Conservation (phyloP, 768 basidiomycete species). For the Tylopilus plumbeoviolaceoides region DNA sequence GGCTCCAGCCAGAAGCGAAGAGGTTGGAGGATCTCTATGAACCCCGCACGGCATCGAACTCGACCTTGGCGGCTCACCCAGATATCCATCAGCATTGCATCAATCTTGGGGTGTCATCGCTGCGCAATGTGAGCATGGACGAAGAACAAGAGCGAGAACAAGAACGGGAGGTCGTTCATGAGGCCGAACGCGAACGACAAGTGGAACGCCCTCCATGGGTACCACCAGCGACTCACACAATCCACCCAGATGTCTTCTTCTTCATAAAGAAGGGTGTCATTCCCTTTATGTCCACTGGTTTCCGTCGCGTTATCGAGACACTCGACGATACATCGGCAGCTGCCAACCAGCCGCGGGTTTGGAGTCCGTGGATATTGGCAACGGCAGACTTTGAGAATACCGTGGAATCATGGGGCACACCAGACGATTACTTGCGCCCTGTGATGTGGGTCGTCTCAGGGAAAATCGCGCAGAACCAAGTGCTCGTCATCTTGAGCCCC, state of each 20-base stretch:
- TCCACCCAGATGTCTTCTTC: constrained; percentile 17
- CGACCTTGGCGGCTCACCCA: neutral
- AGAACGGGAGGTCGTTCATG: constrained; percentile 39
- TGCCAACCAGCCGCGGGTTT: constrained; percentile 19
- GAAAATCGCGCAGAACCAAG: neutral
- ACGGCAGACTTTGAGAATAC: constrained; percentile 18
- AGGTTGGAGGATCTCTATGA: constrained; percentile 35
- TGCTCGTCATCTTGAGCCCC: constrained; percentile 40
- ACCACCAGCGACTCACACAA: constrained; percentile 16
- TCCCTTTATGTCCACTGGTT: constrained; percentile 9
- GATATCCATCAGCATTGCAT: constrained; percentile 14
- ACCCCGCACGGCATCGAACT: neutral
- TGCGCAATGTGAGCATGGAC: constrained; percentile 27
- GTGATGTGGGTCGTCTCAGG: constrained; percentile 28
- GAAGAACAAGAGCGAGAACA: constrained; percentile 42
- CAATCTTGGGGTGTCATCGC: constrained; percentile 14
- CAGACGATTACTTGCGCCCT: constrained; percentile 25
- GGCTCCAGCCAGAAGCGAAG: constrained; percentile 38
- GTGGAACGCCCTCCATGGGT: constrained; percentile 33
- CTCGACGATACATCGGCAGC: constrained; percentile 5
- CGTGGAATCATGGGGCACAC: neutral
- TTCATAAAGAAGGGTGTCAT: constrained; percentile 32
- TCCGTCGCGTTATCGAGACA: constrained; percentile 17
- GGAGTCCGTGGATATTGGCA: constrained; percentile 16
- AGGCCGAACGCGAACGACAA: constrained; percentile 40